Evolutionary conservation across 2,329 filamentous ascomycete species (phyloP).

Genomic region (Beauveria bassiana): DNA sequence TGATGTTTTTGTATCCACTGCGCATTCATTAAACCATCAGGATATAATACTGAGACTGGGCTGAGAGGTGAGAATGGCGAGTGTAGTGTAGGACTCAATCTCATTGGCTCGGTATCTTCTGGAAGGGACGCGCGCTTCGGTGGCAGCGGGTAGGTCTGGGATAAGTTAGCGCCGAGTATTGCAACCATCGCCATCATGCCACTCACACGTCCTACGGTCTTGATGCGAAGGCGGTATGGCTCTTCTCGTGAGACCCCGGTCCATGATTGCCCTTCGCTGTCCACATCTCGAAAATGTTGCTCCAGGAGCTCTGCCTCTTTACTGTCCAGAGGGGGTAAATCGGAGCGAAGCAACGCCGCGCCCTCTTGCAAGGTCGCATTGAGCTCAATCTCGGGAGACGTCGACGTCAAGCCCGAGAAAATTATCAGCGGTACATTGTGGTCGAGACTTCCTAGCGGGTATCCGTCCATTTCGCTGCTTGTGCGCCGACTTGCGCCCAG

Average conservation of each 20-base stretch:
- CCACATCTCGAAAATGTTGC: conserved; percentile 56
- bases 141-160: conserved; percentile 49
- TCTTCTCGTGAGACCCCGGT: conserved; percentile 47
- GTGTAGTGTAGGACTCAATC: conserved; percentile 57
- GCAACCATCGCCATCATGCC: conserved; percentile 12
- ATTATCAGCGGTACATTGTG: conserved; percentile 83
- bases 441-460: conserved; percentile 69
- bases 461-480: conserved; percentile 56
- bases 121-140: conserved; percentile 48
- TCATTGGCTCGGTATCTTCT: conserved; percentile 40
- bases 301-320: conserved; percentile 58
- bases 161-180: conserved; percentile 8
- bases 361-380: conserved; percentile 48
- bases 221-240: conserved; percentile 59
- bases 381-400: conserved; percentile 33
- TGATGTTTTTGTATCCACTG: conserved; percentile 88
- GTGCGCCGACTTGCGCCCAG: conserved; percentile 2
- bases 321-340: conserved; percentile 58
- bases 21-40: conserved; percentile 78
- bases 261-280: conserved; percentile 61
- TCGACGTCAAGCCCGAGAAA: conserved; percentile 61
- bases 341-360: conserved; percentile 59
- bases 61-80: conserved; percentile 88
- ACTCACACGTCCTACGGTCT: conserved; percentile 72
- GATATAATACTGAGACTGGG: conserved; percentile 73